Evolutionary conservation across 805 yeast genomes (phyloP).

Genomic region (Metschnikowia kofuensis): DNA sequence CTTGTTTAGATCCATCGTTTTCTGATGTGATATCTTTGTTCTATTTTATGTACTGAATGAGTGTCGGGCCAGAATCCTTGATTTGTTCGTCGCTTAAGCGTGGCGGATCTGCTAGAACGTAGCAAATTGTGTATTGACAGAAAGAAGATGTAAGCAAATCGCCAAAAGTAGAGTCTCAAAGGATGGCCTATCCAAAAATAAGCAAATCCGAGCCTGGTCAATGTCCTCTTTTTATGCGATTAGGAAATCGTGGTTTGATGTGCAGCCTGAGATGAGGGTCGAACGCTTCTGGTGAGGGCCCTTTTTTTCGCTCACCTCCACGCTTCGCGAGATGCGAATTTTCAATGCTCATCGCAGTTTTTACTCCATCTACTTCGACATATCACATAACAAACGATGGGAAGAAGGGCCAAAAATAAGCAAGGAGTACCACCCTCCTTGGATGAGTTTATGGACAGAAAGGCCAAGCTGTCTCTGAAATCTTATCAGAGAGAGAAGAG

Average conservation of each 20-base stretch:
- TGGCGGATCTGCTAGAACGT: no score
- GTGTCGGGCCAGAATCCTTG: not conserved
- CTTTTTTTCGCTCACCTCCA: conserved; percentile 9
- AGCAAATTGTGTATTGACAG: no score
- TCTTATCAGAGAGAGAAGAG: conserved; percentile 29
- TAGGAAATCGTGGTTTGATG: no score
- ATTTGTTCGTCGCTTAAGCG: not conserved
- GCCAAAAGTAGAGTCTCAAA: no score
- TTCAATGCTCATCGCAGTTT: conserved; percentile 20
- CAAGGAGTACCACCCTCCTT: conserved; percentile 89
- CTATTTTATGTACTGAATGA: no score
- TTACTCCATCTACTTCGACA: conserved; percentile 7
- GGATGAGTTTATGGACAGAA: conserved; percentile 64
- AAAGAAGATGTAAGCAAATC: no score
- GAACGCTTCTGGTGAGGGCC: not conserved
- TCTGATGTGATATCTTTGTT: not conserved
- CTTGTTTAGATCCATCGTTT: conserved; percentile 6
- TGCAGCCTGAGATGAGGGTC: not conserved
- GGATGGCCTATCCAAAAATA: no score
- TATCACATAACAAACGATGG: conserved; percentile 48
- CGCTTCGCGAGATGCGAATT: conserved; percentile 12
- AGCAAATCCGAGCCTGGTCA: no score
- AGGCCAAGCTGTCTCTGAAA: conserved; percentile 33
- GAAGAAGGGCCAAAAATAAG: conserved; percentile 89
- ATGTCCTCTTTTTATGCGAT: no score